These are phyloP conservation scores for Pisolithus thermaeus DNA, from an alignment of 1,284 basidiomycete species.

Conservation along the genomic window DNA sequence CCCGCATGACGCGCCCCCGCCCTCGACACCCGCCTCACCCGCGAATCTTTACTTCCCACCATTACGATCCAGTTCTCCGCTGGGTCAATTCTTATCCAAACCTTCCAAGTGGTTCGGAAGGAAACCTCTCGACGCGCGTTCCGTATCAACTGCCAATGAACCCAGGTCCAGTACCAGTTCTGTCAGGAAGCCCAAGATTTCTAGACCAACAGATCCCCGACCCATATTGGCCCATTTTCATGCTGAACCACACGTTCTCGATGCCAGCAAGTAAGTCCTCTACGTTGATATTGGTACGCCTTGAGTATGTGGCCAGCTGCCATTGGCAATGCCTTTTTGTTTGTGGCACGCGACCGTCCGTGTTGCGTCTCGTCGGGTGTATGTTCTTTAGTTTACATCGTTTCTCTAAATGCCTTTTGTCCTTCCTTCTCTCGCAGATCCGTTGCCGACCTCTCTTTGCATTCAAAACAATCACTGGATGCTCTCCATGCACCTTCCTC, in stretches of 20 bases:
- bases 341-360: not conserved
- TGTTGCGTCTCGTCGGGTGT: not conserved
- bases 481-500: constrained; percentile 32
- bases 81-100: constrained; percentile 40
- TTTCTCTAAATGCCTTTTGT: not conserved
- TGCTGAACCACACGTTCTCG: constrained; percentile 28
- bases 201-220: constrained; percentile 72
- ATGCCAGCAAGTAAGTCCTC: constrained; percentile 44
- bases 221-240: constrained; percentile 55
- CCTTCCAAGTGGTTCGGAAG: constrained; percentile 45
- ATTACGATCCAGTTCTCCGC: constrained; percentile 30
- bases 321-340: not conserved
- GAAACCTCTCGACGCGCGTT: constrained; percentile 33
- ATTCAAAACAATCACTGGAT: constrained; percentile 45
- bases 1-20: constrained; percentile 20
- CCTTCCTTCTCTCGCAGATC: constrained; percentile 40
- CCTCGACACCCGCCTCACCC: constrained; percentile 22
- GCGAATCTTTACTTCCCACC: constrained; percentile 24
- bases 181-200: constrained; percentile 68
- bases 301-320: not conserved
- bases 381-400: not conserved
- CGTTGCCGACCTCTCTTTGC: constrained; percentile 56
- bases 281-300: not conserved
- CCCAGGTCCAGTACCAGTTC: constrained; percentile 53
- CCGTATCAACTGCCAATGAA: constrained; percentile 28